A percentile compares a stretch with the other conserved stretches of the same genome.
phyloP scores from a whole-genome alignment of 2,329 filamentous ascomycete genomes.

The Colletotrichum melonis region DNA sequence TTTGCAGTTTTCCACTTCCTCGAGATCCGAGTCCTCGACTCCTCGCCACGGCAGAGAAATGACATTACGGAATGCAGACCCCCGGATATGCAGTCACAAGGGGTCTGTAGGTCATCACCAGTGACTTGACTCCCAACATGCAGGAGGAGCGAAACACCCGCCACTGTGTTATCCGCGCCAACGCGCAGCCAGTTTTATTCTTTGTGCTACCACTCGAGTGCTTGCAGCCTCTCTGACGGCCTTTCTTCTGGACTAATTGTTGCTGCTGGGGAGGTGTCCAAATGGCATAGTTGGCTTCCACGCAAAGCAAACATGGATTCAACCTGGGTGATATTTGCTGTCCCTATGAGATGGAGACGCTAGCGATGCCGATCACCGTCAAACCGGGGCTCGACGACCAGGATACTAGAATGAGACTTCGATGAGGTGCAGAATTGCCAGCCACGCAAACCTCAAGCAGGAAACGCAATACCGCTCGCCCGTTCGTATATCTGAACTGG shows the following conservation, averaged over 20 bases:
- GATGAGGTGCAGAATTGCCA: not conserved
- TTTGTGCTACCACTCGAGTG: too few species aligned
- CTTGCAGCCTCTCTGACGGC: not conserved
- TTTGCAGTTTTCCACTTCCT: not conserved
- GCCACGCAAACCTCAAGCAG: not conserved
- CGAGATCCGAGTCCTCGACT: not conserved
- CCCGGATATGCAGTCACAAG: conserved; percentile 21
- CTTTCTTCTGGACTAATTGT: not conserved
- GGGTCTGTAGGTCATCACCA: conserved; percentile 26
- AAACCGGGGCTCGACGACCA: not conserved
- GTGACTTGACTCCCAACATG: conserved; percentile 14
- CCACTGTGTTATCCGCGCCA: conserved; percentile 1
- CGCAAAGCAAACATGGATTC: not conserved
- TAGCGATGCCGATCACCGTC: conserved; percentile 22
- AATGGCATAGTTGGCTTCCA: not conserved
- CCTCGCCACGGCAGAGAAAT: not conserved
- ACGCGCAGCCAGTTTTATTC: not conserved
- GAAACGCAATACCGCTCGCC: not conserved
- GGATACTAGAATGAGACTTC: conserved; percentile 13
- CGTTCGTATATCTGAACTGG: not conserved
- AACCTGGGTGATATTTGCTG: not conserved
- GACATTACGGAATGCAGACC: conserved; percentile 1
- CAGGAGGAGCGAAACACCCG: conserved; percentile 23
- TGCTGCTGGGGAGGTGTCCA: not conserved
- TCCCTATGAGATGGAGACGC: conserved; percentile 18